These are phyloP conservation scores for Rubus parviflorus DNA, from an alignment of 306 rosid species.

Conservation along the genomic window DNA sequence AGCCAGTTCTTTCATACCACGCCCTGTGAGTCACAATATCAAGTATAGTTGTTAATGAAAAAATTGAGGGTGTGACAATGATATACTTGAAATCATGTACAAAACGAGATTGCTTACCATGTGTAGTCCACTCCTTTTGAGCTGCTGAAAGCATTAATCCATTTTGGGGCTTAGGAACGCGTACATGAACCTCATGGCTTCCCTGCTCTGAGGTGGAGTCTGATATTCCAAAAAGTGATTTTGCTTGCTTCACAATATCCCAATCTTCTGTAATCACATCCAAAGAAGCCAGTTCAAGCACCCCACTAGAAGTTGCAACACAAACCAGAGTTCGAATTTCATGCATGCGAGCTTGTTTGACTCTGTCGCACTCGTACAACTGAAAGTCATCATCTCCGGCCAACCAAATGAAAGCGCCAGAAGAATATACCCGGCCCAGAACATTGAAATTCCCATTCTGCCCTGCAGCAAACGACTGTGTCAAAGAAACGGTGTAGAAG, in stretches of 20 bases:
- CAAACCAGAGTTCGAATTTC: conserved; percentile 47
- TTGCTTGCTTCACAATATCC: conserved; percentile 28
- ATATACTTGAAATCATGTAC: no score
- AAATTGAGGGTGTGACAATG: no score
- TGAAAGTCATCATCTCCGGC: conserved; percentile 30
- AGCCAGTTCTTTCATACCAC: neutral
- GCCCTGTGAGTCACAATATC: no score
- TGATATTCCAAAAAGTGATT: conserved; percentile 26
- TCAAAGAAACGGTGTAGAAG: conserved; percentile 34
- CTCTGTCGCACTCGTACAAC: conserved; percentile 41
- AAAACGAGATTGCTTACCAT: neutral
- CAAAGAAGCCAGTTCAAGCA: conserved; percentile 45
- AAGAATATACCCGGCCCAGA: conserved; percentile 29
- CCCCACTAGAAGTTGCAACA: conserved; percentile 36
- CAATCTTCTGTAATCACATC: conserved; percentile 32
- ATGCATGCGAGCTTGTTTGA: conserved; percentile 35
- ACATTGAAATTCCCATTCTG: neutral
- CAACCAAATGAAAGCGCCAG: conserved; percentile 44
- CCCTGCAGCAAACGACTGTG: conserved; percentile 17
- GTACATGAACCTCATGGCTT: neutral
- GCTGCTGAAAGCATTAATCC: neutral
- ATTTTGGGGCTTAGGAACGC: neutral
- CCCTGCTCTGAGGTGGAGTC: neutral
- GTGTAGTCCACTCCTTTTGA: neutral
- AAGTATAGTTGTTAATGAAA: no score